phyloP scores from a whole-genome alignment of 2,329 filamentous ascomycete species.

The Cercospora beticola region DNA sequence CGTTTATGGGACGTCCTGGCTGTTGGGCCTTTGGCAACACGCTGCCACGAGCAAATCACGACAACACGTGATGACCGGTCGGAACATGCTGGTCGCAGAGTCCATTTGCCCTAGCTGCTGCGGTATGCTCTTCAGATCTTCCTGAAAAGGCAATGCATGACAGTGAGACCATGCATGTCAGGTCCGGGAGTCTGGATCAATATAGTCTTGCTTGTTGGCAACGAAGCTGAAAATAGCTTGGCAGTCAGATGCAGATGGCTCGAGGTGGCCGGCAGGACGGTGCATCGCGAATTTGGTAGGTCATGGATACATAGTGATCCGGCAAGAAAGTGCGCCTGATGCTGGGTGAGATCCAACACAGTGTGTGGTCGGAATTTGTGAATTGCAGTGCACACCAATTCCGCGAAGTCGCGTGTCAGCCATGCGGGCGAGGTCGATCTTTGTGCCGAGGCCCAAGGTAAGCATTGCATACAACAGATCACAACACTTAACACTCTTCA shows the following conservation, averaged over 20 bases:
- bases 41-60: not conserved
- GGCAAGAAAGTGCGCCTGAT: too few relatives aligned
- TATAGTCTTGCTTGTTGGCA: not conserved
- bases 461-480: not conserved
- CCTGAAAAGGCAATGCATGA: not conserved
- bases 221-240: not conserved
- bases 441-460: slow-evolving; percentile 5
- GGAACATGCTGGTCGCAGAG: not conserved
- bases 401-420: not conserved
- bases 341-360: too few relatives aligned
- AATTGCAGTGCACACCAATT: not conserved
- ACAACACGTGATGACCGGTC: not conserved
- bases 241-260: not conserved
- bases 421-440: not conserved
- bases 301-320: too few relatives aligned
- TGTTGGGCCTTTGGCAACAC: too few relatives aligned
- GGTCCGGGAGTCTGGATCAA: not conserved
- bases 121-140: not conserved
- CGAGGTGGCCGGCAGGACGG: not conserved
- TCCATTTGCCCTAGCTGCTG: not conserved
- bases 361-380: not conserved
- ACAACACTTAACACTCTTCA: not conserved
- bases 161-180: not conserved
- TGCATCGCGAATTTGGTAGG: not conserved
- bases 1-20: too few relatives aligned